These are phyloP conservation scores for Pittosporum tobira DNA, from an alignment of 129 eudicot species.

Conservation along the genomic window DNA sequence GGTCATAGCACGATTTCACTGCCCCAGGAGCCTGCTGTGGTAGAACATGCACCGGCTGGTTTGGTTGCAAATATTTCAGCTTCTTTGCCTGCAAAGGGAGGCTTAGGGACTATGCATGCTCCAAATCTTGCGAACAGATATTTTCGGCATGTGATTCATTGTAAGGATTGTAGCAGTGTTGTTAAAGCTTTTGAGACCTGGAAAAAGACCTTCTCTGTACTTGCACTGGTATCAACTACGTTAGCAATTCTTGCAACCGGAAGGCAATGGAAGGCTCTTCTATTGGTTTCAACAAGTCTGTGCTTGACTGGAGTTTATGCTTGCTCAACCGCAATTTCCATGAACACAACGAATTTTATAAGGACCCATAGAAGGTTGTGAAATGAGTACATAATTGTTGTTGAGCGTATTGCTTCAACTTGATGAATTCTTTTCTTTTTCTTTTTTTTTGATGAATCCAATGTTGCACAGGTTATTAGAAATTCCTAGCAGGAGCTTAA, in stretches of 20 bases:
- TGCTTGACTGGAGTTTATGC: conserved; percentile 50
- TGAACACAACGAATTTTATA: conserved; percentile 87
- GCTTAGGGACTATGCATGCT: conserved; percentile 55
- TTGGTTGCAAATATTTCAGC: conserved; percentile 76
- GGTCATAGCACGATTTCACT: conserved; percentile 70
- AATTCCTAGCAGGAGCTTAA: too few species aligned
- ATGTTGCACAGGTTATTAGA: too few species aligned
- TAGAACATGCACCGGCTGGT: conserved; percentile 98
- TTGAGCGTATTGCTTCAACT: neutral
- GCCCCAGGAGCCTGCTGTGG: conserved; percentile 71
- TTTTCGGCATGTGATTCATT: conserved; percentile 80
- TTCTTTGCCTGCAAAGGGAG: conserved; percentile 89
- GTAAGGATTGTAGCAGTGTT: conserved; percentile 54
- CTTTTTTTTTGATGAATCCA: too few species aligned
- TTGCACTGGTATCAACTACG: conserved; percentile 54
- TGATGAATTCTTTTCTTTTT: neutral
- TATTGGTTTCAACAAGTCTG: conserved; percentile 40
- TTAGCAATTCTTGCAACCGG: conserved; percentile 59
- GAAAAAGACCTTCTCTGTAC: conserved; percentile 45
- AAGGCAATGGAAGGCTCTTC: conserved; percentile 76
- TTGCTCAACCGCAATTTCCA: conserved; percentile 51
- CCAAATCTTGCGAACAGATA: conserved; percentile 77
- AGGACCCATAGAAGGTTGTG: conserved; percentile 81
- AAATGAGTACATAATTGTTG: neutral
- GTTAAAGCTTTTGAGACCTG: conserved; percentile 52